phyloP scores from a whole-genome alignment of 805 yeast species.

The Saccharomycopsis sp. region DNA sequence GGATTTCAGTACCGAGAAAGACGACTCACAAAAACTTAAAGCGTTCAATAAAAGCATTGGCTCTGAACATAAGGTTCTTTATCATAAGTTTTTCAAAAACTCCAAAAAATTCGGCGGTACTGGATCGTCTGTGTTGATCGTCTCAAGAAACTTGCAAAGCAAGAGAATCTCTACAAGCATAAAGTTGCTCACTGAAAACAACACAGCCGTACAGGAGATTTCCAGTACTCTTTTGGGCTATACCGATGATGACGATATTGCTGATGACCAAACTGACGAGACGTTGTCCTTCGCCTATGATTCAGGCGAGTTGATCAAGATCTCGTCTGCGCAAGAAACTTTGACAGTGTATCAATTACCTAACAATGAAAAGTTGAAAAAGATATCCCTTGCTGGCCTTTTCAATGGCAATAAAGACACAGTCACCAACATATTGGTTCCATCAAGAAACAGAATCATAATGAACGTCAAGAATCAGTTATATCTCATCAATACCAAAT shows the following conservation, averaged over 20 bases:
- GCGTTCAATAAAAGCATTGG: background rate
- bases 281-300: conserved; percentile 3
- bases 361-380: background rate
- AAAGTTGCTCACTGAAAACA: background rate
- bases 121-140: background rate
- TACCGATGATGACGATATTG: background rate
- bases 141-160: background rate
- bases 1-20: background rate
- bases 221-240: background rate
- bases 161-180: background rate
- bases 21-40: background rate
- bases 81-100: conserved; percentile 1
- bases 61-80: background rate
- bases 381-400: background rate
- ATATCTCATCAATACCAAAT: conserved; percentile 16
- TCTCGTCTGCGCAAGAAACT: background rate
- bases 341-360: conserved; percentile 6
- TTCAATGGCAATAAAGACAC: background rate
- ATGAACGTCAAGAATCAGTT: conserved; percentile 8
- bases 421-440: conserved; percentile 7
- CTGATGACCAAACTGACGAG: background rate
- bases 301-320: conserved; percentile 10
- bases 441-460: conserved; percentile 14
- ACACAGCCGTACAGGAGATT: conserved; percentile 3
- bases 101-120: background rate